These are phyloP conservation scores for Rosellinia necatrix DNA, from an alignment of 2,329 filamentous ascomycete genomes.

Conservation along the genomic window DNA sequence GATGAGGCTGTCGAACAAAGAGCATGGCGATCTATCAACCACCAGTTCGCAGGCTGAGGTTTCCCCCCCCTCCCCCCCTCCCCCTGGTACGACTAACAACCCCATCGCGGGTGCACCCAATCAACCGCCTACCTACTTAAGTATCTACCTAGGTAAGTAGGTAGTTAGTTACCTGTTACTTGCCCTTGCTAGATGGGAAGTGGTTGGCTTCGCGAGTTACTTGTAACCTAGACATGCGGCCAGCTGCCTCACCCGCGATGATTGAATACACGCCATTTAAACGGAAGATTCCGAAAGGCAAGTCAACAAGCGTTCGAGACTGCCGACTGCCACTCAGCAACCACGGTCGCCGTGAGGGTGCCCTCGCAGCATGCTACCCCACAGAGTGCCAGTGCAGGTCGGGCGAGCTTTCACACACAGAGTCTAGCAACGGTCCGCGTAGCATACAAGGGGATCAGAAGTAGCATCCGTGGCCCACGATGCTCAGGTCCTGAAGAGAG, in stretches of 20 bases:
- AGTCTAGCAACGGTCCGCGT: conserved; percentile 23
- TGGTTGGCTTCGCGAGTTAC: no score
- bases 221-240: no score
- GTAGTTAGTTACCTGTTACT: no score
- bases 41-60: no score
- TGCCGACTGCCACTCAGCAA: background rate
- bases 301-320: conserved; percentile 2
- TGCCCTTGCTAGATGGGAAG: no score
- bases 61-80: no score
- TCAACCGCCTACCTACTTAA: no score
- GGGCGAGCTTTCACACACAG: conserved; percentile 32
- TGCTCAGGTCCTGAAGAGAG: conserved; percentile 22
- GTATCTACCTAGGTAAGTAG: no score
- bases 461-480: conserved; percentile 16
- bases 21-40: background rate
- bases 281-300: conserved; percentile 6
- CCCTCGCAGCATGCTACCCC: conserved; percentile 30
- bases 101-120: no score
- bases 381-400: conserved; percentile 37
- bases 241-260: no score
- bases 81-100: no score
- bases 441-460: conserved; percentile 17
- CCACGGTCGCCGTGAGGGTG: conserved; percentile 5
- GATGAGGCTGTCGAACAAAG: conserved; percentile 2
- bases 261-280: no score